Conservation (phyloP, 495 filamentous ascomycete genomes). For the Neurospora intermedia region DNA sequence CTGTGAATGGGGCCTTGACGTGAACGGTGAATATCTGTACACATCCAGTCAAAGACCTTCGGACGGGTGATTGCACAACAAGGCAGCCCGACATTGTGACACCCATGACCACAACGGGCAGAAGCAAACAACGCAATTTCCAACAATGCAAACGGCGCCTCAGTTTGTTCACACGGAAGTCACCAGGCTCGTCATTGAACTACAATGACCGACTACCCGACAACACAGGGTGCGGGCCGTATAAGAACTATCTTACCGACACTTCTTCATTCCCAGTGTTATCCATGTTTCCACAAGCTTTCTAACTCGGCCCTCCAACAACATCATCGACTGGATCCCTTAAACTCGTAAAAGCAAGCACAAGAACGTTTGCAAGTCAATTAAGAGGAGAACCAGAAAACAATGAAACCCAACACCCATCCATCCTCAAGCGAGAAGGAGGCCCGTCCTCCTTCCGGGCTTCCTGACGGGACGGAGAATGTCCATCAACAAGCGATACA, state of each 20-base stretch:
- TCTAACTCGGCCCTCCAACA: accelerated
- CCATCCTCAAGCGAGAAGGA: not conserved
- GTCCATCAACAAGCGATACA: not conserved
- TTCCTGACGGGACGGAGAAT: not conserved
- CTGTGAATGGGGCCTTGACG: not conserved
- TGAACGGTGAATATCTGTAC: not conserved
- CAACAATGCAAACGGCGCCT: not conserved
- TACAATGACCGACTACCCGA: not conserved
- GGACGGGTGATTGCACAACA: not conserved
- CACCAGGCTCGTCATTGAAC: not conserved
- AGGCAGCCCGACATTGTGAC: not conserved
- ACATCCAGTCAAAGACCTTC: too few species aligned
- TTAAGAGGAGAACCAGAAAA: not conserved
- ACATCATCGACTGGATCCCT: not conserved
- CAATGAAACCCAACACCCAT: not conserved
- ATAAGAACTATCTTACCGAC: not conserved
- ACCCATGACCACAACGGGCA: not conserved
- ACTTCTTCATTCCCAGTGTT: not conserved
- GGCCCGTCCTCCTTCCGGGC: not conserved
- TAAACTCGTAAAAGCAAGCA: not conserved
- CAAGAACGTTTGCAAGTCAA: not conserved
- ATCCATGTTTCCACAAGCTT: not conserved
- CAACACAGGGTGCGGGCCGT: not conserved
- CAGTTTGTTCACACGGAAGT: not conserved
- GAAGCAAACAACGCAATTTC: not conserved